Base-by-base conservation (phyloP, 495 filamentous ascomycete genomes). In the Hyaloscypha variabilis region DNA sequence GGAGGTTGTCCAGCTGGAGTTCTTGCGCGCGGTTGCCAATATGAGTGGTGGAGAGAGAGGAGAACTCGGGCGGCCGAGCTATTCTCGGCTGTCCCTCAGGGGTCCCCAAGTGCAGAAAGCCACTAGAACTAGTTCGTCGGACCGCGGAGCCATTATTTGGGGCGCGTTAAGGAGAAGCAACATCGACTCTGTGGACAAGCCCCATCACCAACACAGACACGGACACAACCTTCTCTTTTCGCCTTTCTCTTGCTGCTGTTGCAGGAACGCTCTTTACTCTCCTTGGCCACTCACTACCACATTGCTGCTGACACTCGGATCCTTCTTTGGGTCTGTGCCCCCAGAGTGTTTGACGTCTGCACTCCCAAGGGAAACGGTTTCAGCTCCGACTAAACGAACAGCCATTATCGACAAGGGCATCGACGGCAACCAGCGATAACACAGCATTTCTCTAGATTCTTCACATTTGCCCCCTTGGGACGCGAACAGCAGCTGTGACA, bases 361-460 rank as follows among this genome's bases (percentile, higher is more conserved):
- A 52, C 31, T n/a, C 31, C 58, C 23, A 36, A 30, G 29, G 52
- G 36, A 52, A 51, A 50, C 52, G 14, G 69, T 71, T 71, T 71
- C 69, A 71, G 66, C 69, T 60, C 34, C 39, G 28, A 29, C 42
- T 39, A 54, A 63, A 31, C 60, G 55, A 62, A 64, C 56, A 29
- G 46, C 64, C 61, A 25, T 50, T 58, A 57, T 64, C 34, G 58
- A 66, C 58, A 62, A 66, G 63, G 56, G 46, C 14, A 62, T 19
- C 6, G 26, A 1, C 29, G 49, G 25, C 14, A 46, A 26, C 52
- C 28, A 6, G 28, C 63, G 62, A 65, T 58, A 65, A 21, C 50
- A 66, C 62, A 39, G 59, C 34, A 46, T 39, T 53, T 61, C 51
- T 58, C 57, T 30, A 58, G 28, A 59, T 61, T 52, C 57, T 25